Conservation (phyloP, 73 alveolate species). For the Blepharisma stoltei region DNA sequence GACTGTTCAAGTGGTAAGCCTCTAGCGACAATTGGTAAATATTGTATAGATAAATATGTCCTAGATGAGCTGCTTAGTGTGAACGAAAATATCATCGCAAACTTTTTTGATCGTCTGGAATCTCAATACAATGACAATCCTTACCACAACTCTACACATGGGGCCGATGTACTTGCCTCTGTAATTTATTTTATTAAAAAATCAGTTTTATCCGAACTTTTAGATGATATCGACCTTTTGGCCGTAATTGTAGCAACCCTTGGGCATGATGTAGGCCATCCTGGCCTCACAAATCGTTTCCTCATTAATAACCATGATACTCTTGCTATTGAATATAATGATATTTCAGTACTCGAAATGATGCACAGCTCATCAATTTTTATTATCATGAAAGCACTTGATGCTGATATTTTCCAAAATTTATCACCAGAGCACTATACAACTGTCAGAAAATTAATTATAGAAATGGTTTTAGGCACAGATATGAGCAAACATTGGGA, state of each 20-base stretch:
- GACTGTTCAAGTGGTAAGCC: slow-evolving; percentile 12
- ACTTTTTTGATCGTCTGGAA: not conserved
- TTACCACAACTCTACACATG: slow-evolving; percentile 23
- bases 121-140: slow-evolving; percentile 22
- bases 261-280: slow-evolving; percentile 68
- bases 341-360: slow-evolving; percentile 38
- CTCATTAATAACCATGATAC: slow-evolving; percentile 51
- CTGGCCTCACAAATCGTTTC: slow-evolving; percentile 64
- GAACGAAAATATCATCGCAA: not conserved
- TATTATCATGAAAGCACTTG: not conserved
- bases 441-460: not conserved
- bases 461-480: slow-evolving; percentile 8
- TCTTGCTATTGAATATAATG: slow-evolving; percentile 58
- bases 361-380: slow-evolving; percentile 25
- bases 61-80: not conserved
- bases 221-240: slow-evolving; percentile 8
- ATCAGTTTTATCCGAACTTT: not conserved
- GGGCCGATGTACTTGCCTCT: slow-evolving; percentile 29
- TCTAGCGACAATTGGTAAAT: not conserved
- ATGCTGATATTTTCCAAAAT: not conserved
- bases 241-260: slow-evolving; percentile 26
- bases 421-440: not conserved
- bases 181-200: not conserved
- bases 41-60: slow-evolving; percentile 7
- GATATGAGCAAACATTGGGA: slow-evolving; percentile 25